phyloP scores from a whole-genome alignment of 768 basidiomycete species.

The Baorangia bicolor region DNA sequence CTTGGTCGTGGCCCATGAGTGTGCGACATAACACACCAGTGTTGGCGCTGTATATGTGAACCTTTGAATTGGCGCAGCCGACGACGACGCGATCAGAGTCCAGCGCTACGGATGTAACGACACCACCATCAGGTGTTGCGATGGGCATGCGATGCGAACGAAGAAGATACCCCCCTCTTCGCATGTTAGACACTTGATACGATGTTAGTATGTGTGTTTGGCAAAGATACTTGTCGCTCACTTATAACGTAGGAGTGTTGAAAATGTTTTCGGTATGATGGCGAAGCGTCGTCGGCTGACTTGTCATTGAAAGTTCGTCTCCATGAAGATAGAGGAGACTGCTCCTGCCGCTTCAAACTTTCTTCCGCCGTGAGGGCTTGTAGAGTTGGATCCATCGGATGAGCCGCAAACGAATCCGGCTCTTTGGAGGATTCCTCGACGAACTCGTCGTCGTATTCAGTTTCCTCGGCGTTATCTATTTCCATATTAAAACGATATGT shows the following conservation, averaged over 20 bases:
- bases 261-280: slow-evolving; percentile 69
- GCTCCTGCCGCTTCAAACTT: slow-evolving; percentile 29
- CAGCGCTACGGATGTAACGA: slow-evolving; percentile 85
- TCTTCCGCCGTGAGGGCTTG: slow-evolving; percentile 38
- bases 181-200: slow-evolving; percentile 73
- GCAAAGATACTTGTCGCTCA: slow-evolving; percentile 34
- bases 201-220: background rate
- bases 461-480: slow-evolving; percentile 19
- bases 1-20: slow-evolving; percentile 78
- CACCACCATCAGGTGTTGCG: slow-evolving; percentile 48
- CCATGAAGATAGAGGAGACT: slow-evolving; percentile 26
- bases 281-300: background rate
- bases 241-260: slow-evolving; percentile 70
- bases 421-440: slow-evolving; percentile 35
- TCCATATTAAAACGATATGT: slow-evolving; percentile 47
- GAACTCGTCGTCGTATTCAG: slow-evolving; percentile 26
- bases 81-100: slow-evolving; percentile 84
- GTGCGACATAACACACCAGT: slow-evolving; percentile 77
- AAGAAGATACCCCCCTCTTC: slow-evolving; percentile 68
- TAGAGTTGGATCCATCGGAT: slow-evolving; percentile 42
- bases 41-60: slow-evolving; percentile 80
- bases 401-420: slow-evolving; percentile 32
- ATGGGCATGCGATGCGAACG: slow-evolving; percentile 57
- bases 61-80: slow-evolving; percentile 80
- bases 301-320: slow-evolving; percentile 14